Evolutionary conservation across 768 basidiomycete species (phyloP), one percentile per base, ranked within the genome.

Genomic region (Tricholoma saponaceum): DNA sequence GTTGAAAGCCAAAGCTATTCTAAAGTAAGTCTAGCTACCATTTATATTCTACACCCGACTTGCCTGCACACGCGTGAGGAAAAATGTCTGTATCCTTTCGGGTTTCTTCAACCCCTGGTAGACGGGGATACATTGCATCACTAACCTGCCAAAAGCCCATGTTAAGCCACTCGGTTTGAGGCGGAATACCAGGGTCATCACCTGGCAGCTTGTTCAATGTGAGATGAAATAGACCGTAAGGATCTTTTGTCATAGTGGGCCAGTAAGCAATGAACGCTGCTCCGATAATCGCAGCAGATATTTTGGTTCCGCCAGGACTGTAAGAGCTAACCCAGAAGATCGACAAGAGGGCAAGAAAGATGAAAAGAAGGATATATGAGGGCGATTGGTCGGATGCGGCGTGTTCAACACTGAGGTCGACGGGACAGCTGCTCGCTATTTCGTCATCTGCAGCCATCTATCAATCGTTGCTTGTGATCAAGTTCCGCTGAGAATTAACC

Each of bases 91-190:
- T 78, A 54, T 81, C 67, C 83, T 85, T 9, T 16, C 5, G 30
- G 12, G 23, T 49, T 37, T 30, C 13, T 52, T 28, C 59, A 51
- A 30, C 16, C 54, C 4, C 51, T 23, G 5, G 18, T 37, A 33
- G 25, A 30, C 12, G 30, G 22, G 16, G 4, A 49, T 39, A 26
- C 41, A 30, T 54, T 41, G 18, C 25, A 52, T 35, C 14, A 64
- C 72, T 46, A 35, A 83, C 86, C 78, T 80, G 79, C 86, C 85
- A 87, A 59, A 76, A 84, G 3, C 86, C 86, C 82, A 87, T 84
- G 68, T 88, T 87, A 32, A 87, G 68, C 87, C 86, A 87, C 69
- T 88, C 84, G 1, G 85, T 86, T 16, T 58, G 59, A n/a, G 81
- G 82, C 1, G 60, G 61, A 18, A 57, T 51, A 16, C 60, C 51